Percentiles rank a stretch among this genome's conserved stretches.
These are phyloP conservation scores for Tolypocladium guangdongense DNA, from an alignment of 2,329 filamentous ascomycete genomes.

Conservation along the genomic window DNA sequence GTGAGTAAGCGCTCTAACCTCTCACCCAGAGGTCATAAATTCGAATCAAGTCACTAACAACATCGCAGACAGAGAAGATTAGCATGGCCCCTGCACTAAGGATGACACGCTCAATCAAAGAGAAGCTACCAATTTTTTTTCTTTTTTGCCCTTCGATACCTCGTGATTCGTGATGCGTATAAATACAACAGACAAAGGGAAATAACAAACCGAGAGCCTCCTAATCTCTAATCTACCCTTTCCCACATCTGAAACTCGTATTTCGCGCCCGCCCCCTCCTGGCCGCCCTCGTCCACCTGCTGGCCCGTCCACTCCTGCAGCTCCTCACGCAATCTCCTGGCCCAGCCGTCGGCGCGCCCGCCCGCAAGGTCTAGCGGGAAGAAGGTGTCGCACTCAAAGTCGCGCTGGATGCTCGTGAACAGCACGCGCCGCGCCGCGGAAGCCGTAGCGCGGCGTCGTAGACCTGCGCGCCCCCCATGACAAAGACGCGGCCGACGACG, in stretches of 20 bases:
- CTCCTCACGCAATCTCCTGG: conserved; percentile 35
- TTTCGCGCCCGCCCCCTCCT: conserved; percentile 51
- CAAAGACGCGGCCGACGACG: conserved; percentile 53
- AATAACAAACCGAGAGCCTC: too few relatives aligned
- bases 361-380: conserved; percentile 51
- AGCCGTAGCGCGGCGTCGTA: conserved; percentile 61
- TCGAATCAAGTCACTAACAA: neutral
- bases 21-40: neutral
- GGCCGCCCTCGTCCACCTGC: conserved; percentile 40
- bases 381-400: conserved; percentile 68
- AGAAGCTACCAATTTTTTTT: conserved; percentile 41
- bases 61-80: conserved; percentile 54
- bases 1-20: neutral
- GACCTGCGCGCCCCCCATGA: conserved; percentile 85
- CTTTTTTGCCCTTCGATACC: too few relatives aligned
- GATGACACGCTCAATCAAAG: conserved; percentile 84
- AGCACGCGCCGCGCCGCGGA: conserved; percentile 51
- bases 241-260: conserved; percentile 72
- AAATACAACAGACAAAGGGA: too few relatives aligned
- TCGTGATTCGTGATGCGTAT: too few relatives aligned
- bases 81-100: conserved; percentile 83
- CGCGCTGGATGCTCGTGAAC: conserved; percentile 55
- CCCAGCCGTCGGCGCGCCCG: conserved; percentile 38
- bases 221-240: conserved; percentile 27
- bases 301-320: conserved; percentile 58